These are phyloP conservation scores for Cubamyces lactineus DNA, from an alignment of 768 basidiomycete genomes.

Conservation along the genomic window DNA sequence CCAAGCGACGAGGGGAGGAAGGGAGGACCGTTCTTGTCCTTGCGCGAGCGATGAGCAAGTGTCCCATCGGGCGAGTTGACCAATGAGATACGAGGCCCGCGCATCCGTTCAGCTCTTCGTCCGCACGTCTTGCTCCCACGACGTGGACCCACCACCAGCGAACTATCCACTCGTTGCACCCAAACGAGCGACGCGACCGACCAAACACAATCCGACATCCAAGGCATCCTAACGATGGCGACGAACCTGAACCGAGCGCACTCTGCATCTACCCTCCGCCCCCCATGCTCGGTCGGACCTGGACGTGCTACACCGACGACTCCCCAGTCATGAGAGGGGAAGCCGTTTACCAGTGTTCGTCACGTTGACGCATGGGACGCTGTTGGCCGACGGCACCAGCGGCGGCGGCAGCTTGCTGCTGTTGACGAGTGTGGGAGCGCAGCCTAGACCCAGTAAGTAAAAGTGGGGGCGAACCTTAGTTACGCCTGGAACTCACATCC, in stretches of 20 bases:
- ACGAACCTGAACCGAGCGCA: slow-evolving; percentile 38
- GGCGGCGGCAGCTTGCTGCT: slow-evolving; percentile 54
- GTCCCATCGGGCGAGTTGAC: background rate
- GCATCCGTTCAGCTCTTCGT: slow-evolving; percentile 20
- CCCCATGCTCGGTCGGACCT: slow-evolving; percentile 49
- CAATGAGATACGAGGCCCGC: background rate
- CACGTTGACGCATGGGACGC: slow-evolving; percentile 46
- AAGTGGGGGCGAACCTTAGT: slow-evolving; percentile 26
- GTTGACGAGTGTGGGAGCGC: slow-evolving; percentile 85
- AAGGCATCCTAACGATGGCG: slow-evolving; percentile 38
- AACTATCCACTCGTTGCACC: slow-evolving; percentile 17
- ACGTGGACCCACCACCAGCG: slow-evolving; percentile 19
- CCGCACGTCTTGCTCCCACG: slow-evolving; percentile 26
- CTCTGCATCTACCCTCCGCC: slow-evolving; percentile 46
- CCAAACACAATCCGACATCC: slow-evolving; percentile 44
- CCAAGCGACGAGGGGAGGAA: slow-evolving; percentile 14
- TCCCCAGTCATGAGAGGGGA: slow-evolving; percentile 20
- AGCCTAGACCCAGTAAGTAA: slow-evolving; percentile 53
- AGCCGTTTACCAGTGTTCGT: slow-evolving; percentile 50
- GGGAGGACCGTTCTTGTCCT: background rate
- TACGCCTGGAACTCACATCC: slow-evolving; percentile 63
- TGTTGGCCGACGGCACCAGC: slow-evolving; percentile 52
- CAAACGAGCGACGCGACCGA: slow-evolving; percentile 34
- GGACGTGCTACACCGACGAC: slow-evolving; percentile 43
- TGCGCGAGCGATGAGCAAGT: background rate